Conservation (phyloP, 2,329 filamentous ascomycete species). For the Talaromyces sp. region DNA sequence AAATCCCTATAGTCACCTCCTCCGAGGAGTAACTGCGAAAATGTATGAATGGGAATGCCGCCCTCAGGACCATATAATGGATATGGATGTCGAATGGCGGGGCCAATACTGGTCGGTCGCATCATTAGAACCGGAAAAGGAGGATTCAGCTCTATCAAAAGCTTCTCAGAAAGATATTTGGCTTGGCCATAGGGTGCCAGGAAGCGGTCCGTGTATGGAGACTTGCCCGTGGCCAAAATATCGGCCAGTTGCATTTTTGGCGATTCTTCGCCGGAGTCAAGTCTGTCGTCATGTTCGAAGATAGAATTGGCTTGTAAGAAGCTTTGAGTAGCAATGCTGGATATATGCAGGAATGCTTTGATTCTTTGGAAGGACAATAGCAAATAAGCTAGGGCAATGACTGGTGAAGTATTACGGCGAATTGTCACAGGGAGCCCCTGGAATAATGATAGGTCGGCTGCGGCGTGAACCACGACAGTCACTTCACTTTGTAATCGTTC, state of each 20-base stretch:
- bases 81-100: conserved; percentile 20
- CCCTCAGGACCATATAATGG: conserved; percentile 18
- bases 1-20: conserved; percentile 1
- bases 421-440: conserved; percentile 13
- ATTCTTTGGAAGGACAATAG: conserved; percentile 7
- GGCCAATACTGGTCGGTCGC: conserved; percentile 19
- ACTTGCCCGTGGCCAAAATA: conserved; percentile 12
- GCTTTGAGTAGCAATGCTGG: conserved; percentile 12
- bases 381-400: conserved; percentile 4
- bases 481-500: conserved; percentile 10
- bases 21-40: conserved; percentile 10
- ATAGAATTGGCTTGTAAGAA: conserved; percentile 14
- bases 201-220: conserved; percentile 9
- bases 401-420: conserved; percentile 16
- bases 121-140: conserved; percentile 15
- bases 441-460: conserved; percentile 19
- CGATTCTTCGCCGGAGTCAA: neutral
- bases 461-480: conserved; percentile 21
- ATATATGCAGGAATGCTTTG: conserved; percentile 16
- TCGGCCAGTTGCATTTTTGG: conserved; percentile 4
- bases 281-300: conserved; percentile 5
- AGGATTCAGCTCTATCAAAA: conserved; percentile 2
- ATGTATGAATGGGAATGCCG: conserved; percentile 17
- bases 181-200: conserved; percentile 18
- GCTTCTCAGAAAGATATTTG: conserved; percentile 20